A percentile compares a stretch with the other conserved stretches of the same genome.
phyloP scores from a whole-genome alignment of 331 rosid genomes.

The Cydonia oblonga region DNA sequence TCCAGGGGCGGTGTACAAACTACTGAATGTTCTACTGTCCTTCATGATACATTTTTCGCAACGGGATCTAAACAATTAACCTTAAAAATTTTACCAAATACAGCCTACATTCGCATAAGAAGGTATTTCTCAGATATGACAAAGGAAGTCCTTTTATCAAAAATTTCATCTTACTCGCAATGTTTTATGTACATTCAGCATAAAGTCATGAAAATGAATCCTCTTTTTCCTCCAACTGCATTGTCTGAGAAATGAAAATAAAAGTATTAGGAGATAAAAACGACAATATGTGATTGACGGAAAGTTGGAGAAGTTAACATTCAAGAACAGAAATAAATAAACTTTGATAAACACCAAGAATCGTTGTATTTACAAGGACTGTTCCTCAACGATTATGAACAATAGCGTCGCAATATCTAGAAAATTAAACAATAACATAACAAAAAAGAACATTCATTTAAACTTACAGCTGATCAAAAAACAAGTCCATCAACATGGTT shows the following conservation, averaged over 20 bases:
- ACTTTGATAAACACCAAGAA: slow-evolving; percentile 5
- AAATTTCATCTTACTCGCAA: slow-evolving; percentile 58
- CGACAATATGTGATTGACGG: background rate
- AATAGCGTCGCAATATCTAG: background rate
- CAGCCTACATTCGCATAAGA: background rate
- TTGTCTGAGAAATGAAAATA: slow-evolving; percentile 44
- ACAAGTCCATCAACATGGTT: slow-evolving; percentile 98
- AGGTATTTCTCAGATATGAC: background rate
- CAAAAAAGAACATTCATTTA: slow-evolving; percentile 1
- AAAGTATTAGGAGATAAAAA: slow-evolving; percentile 10
- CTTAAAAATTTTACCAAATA: background rate
- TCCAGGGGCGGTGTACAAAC: too few relatives aligned
- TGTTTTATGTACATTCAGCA: slow-evolving; percentile 83
- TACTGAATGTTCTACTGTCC: too few relatives aligned
- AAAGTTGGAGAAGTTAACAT: background rate
- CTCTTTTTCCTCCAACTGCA: slow-evolving; percentile 77
- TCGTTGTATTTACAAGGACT: background rate
- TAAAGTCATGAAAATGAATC: slow-evolving; percentile 96
- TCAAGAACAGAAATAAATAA: slow-evolving; percentile 15
- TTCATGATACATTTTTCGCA: background rate
- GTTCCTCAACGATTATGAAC: slow-evolving; percentile 3
- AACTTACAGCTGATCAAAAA: slow-evolving; percentile 82
- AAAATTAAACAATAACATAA: background rate
- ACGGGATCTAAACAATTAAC: background rate
- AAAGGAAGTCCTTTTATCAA: background rate